Conservation (phyloP, 805 yeast species). For the Pichia manshurica region DNA sequence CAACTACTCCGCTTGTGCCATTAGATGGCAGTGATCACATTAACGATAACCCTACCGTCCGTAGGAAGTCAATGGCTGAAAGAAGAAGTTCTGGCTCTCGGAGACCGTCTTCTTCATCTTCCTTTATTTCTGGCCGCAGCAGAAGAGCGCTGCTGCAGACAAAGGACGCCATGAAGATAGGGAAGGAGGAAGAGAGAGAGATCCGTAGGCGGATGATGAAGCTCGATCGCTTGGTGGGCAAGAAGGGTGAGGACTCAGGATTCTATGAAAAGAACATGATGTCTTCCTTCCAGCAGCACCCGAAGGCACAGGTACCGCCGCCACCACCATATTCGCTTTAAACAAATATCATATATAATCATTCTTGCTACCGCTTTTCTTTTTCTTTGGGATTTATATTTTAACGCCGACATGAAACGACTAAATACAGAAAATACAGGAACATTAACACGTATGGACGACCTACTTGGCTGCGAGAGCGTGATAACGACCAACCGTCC, state of each 20-base stretch:
- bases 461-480: too few relatives aligned
- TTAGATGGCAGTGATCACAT: not conserved
- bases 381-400: not conserved
- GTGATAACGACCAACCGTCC: not conserved
- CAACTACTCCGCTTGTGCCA: not conserved
- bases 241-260: slow-evolving; percentile 2
- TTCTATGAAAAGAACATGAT: not conserved
- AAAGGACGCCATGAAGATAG: not conserved
- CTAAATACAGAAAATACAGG: too few relatives aligned
- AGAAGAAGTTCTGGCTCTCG: not conserved
- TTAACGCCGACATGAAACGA: not conserved
- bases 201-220: slow-evolving; percentile 19
- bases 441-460: too few relatives aligned
- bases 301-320: slow-evolving; percentile 4
- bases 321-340: slow-evolving; percentile 24
- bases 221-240: slow-evolving; percentile 24
- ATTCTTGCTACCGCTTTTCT: not conserved
- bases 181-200: slow-evolving; percentile 1
- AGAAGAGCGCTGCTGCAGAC: not conserved
- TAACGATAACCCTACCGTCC: not conserved
- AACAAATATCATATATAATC: not conserved
- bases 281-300: not conserved
- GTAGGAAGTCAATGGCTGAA: too few relatives aligned
- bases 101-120: not conserved
- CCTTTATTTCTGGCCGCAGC: not conserved